Evolutionary conservation across 257 asterid genomes (phyloP).

Genomic region (Cynanchum wilfordii): DNA sequence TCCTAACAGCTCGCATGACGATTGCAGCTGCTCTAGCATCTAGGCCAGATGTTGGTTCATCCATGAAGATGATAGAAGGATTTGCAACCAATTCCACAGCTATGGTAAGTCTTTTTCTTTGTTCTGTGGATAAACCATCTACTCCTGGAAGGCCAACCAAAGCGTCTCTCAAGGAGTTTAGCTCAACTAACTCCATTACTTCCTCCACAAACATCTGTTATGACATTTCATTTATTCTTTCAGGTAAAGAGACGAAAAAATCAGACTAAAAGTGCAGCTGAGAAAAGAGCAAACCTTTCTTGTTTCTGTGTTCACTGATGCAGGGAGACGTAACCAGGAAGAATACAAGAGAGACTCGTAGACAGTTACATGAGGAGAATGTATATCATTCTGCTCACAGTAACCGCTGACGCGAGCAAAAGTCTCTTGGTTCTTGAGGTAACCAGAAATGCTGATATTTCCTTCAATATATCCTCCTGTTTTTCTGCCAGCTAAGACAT

Average conservation of each 20-base stretch:
- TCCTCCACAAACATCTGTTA: slow-evolving; percentile 68
- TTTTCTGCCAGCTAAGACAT: slow-evolving; percentile 66
- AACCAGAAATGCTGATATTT: slow-evolving; percentile 54
- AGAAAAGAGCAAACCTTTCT: slow-evolving; percentile 34
- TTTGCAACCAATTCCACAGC: slow-evolving; percentile 66
- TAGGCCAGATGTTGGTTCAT: slow-evolving; percentile 66
- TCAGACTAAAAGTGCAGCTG: neutral
- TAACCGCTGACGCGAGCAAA: slow-evolving; percentile 71
- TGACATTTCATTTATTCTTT: neutral
- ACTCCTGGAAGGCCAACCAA: slow-evolving; percentile 68
- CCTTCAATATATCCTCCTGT: slow-evolving; percentile 70
- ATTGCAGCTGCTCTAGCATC: slow-evolving; percentile 78
- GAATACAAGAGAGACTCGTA: slow-evolving; percentile 59
- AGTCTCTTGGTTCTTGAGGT: slow-evolving; percentile 51
- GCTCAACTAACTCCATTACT: slow-evolving; percentile 68
- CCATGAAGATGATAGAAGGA: slow-evolving; percentile 75
- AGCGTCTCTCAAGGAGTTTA: slow-evolving; percentile 37
- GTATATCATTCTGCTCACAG: slow-evolving; percentile 69
- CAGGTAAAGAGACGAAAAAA: neutral
- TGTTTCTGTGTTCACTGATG: slow-evolving; percentile 40
- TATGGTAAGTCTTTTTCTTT: slow-evolving; percentile 60
- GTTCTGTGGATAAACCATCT: slow-evolving; percentile 63
- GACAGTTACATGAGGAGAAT: slow-evolving; percentile 66
- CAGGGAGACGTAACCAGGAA: slow-evolving; percentile 66
- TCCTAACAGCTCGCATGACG: slow-evolving; percentile 67